These are phyloP conservation scores for Erysimum cheiri DNA, from an alignment of 441 rosid species.

Conservation along the genomic window DNA sequence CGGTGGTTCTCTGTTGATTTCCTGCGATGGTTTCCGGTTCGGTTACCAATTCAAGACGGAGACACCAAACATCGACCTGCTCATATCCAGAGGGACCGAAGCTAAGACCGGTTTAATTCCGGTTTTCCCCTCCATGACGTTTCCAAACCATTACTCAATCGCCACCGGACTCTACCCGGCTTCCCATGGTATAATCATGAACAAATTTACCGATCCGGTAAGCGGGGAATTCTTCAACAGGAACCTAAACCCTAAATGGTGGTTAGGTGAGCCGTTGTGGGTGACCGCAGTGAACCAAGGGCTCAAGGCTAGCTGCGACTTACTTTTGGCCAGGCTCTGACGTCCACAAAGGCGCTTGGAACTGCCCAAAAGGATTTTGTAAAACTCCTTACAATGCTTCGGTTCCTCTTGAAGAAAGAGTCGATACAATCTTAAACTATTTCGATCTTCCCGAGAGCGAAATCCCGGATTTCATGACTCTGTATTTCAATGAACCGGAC, in stretches of 20 bases:
- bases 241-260: conserved; percentile 90
- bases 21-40: conserved; percentile 89
- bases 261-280: conserved; percentile 97
- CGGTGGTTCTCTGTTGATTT: conserved; percentile 74
- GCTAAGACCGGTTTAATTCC: conserved; percentile 88
- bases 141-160: conserved; percentile 93
- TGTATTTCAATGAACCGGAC: conserved; percentile 91
- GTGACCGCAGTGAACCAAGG: conserved; percentile 83
- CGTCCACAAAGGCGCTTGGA: conserved; percentile 79
- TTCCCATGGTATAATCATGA: conserved; percentile 78
- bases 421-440: conserved; percentile 70
- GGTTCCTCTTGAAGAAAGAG: conserved; percentile 76
- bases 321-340: conserved; percentile 97
- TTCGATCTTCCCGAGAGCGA: conserved; percentile 67
- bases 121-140: conserved; percentile 87
- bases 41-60: conserved; percentile 87
- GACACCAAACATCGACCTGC: conserved; percentile 74
- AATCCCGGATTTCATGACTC: conserved; percentile 69
- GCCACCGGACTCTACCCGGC: conserved; percentile 94
- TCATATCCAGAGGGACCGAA: conserved; percentile 79
- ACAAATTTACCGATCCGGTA: conserved; percentile 65
- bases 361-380: conserved; percentile 68
- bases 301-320: conserved; percentile 66
- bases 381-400: conserved; percentile 5
- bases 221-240: conserved; percentile 65